A percentile compares a stretch with the other conserved stretches of the same genome.
Evolutionary conservation across 139 green algal species (phyloP).

Genomic region (Coccomyxa sp.): DNA sequence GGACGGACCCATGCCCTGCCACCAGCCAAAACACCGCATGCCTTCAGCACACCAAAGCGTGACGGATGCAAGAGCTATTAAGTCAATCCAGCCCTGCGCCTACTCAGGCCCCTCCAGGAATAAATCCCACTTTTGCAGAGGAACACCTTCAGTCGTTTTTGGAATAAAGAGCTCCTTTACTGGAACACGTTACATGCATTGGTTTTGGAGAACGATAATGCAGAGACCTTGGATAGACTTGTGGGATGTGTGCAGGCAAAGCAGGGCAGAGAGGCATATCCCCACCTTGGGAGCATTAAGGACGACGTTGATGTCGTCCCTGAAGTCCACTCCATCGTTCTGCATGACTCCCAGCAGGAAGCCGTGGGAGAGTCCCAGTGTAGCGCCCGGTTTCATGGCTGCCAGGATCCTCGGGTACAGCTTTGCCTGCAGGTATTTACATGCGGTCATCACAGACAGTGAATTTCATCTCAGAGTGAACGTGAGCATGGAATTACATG

Average conservation of each 20-base stretch:
- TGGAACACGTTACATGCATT: too few relatives aligned
- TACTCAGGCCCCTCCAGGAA: too few relatives aligned
- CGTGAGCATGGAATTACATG: not conserved
- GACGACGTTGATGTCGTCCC: constrained; percentile 97
- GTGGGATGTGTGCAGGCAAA: too few relatives aligned
- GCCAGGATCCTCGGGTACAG: constrained; percentile 92
- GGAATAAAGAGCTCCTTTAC: too few relatives aligned
- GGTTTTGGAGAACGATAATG: too few relatives aligned
- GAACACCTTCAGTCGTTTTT: too few relatives aligned
- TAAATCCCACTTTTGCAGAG: too few relatives aligned
- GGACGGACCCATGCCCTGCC: constrained; percentile 95
- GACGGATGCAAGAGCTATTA: too few relatives aligned
- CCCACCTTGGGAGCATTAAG: constrained; percentile 95
- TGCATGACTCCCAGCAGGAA: constrained; percentile 97
- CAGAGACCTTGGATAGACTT: too few relatives aligned
- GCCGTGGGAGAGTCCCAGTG: constrained; percentile 95
- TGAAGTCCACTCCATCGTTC: constrained; percentile 89
- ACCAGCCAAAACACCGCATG: not conserved
- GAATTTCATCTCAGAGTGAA: not conserved
- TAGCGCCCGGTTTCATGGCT: constrained; percentile 97
- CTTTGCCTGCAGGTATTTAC: constrained; percentile 68
- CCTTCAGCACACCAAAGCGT: too few relatives aligned
- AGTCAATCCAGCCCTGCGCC: too few relatives aligned
- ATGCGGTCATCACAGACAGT: not conserved
- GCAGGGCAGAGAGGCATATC: not conserved